phyloP scores from a whole-genome alignment of 2,329 filamentous ascomycete genomes.

The Elsinoe ampelina region DNA sequence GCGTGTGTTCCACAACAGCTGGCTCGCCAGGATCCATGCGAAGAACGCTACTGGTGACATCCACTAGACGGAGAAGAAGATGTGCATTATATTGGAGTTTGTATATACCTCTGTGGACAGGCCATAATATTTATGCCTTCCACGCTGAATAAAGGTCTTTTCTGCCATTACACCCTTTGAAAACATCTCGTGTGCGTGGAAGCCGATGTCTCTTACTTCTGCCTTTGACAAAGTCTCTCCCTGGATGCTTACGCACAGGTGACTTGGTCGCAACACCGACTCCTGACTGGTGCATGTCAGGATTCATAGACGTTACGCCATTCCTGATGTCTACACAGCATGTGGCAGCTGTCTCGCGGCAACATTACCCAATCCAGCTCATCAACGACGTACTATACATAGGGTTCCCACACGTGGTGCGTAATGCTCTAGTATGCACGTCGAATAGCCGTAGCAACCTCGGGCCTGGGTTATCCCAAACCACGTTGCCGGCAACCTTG shows the following conservation, averaged over 20 bases:
- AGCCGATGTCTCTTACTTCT: background rate
- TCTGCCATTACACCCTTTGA: background rate
- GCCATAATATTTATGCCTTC: background rate
- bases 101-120: background rate
- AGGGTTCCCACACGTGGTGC: background rate
- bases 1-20: conserved; percentile 23
- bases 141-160: background rate
- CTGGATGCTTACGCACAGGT: background rate
- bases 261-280: background rate
- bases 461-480: conserved; percentile 6
- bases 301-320: background rate
- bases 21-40: conserved; percentile 27
- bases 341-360: background rate
- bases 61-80: conserved; percentile 15
- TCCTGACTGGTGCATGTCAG: background rate
- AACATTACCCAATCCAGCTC: background rate
- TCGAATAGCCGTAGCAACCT: conserved; percentile 8
- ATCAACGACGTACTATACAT: conserved; percentile 6
- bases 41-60: conserved; percentile 22
- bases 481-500: conserved; percentile 3
- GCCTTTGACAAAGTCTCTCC: background rate
- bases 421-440: background rate
- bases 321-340: background rate
- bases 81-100: background rate
- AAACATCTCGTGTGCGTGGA: background rate